Evolutionary conservation across 768 basidiomycete genomes (phyloP).

Genomic region (Podaxis sp.): DNA sequence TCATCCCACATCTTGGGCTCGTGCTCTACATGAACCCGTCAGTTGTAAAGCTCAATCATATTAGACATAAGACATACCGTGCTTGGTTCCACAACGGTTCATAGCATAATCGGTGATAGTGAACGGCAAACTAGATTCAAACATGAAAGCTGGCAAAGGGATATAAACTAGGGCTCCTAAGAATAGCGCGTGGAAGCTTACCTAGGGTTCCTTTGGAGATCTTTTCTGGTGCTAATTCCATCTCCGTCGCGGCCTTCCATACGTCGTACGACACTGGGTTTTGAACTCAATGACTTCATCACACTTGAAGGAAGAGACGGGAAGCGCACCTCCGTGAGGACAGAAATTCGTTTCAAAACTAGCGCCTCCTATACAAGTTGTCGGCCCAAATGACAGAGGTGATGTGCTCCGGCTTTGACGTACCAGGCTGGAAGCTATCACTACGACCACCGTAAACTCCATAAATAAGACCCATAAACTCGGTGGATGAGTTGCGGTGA

Average conservation of each 20-base stretch:
- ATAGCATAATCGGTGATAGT: slow-evolving; percentile 66
- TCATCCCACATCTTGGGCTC: slow-evolving; percentile 70
- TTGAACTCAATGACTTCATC: neutral
- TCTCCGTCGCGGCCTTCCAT: slow-evolving; percentile 56
- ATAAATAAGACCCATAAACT: slow-evolving; percentile 66
- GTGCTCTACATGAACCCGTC: slow-evolving; percentile 39
- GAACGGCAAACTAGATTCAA: slow-evolving; percentile 62
- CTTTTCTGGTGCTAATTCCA: slow-evolving; percentile 49
- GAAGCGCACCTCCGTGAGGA: slow-evolving; percentile 55
- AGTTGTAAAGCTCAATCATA: neutral
- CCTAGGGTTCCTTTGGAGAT: slow-evolving; percentile 55
- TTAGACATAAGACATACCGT: slow-evolving; percentile 37
- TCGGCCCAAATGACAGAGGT: neutral
- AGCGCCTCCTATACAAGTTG: slow-evolving; percentile 36
- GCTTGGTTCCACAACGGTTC: slow-evolving; percentile 56
- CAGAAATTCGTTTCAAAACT: slow-evolving; percentile 67
- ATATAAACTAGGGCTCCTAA: neutral
- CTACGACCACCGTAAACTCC: slow-evolving; percentile 65
- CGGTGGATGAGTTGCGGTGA: slow-evolving; percentile 61
- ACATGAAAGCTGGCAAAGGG: slow-evolving; percentile 48
- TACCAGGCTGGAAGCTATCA: slow-evolving; percentile 61
- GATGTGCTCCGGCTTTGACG: neutral
- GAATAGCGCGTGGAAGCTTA: slow-evolving; percentile 22
- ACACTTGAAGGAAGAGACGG: neutral
- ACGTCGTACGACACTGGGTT: slow-evolving; percentile 56